phyloP scores from a whole-genome alignment of 768 basidiomycete species.

The Termitomyces heimii region DNA sequence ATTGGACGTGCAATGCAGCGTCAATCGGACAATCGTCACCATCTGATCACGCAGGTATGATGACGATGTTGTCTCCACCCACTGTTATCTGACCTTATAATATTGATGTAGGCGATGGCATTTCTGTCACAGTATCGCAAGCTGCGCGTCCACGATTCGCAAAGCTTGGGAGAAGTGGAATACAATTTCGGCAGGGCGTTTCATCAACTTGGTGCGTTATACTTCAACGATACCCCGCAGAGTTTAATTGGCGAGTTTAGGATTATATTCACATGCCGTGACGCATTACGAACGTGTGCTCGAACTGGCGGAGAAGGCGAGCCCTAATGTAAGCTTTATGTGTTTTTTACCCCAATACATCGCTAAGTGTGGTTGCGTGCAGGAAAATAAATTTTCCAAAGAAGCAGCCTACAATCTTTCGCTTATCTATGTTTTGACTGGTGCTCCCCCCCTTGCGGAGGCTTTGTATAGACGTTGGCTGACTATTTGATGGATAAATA shows the following conservation, averaged over 20 bases:
- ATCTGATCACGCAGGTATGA: slow-evolving; percentile 66
- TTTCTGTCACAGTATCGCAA: slow-evolving; percentile 79
- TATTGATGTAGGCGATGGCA: slow-evolving; percentile 67
- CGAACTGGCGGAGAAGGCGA: slow-evolving; percentile 44
- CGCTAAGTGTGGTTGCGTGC: neutral
- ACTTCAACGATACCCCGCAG: neutral
- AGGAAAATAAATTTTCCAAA: slow-evolving; percentile 49
- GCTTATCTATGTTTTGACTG: slow-evolving; percentile 74
- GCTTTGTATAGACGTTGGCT: slow-evolving; percentile 74
- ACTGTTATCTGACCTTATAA: neutral
- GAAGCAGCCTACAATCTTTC: slow-evolving; percentile 90
- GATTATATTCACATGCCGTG: slow-evolving; percentile 74
- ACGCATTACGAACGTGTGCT: slow-evolving; percentile 81
- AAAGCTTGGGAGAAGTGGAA: slow-evolving; percentile 70
- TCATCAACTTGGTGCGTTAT: slow-evolving; percentile 76
- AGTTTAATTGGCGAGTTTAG: slow-evolving; percentile 28
- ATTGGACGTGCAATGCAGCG: slow-evolving; percentile 89
- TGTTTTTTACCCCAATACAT: neutral
- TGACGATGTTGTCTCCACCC: neutral
- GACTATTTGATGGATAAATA: slow-evolving; percentile 45
- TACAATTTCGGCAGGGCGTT: slow-evolving; percentile 92
- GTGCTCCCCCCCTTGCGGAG: slow-evolving; percentile 66
- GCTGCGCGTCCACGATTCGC: slow-evolving; percentile 39
- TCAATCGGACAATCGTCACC: slow-evolving; percentile 91
- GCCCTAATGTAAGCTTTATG: slow-evolving; percentile 22